Evolutionary conservation across 2,329 filamentous ascomycete genomes (phyloP).

Genomic region (Venturia aucupariae): DNA sequence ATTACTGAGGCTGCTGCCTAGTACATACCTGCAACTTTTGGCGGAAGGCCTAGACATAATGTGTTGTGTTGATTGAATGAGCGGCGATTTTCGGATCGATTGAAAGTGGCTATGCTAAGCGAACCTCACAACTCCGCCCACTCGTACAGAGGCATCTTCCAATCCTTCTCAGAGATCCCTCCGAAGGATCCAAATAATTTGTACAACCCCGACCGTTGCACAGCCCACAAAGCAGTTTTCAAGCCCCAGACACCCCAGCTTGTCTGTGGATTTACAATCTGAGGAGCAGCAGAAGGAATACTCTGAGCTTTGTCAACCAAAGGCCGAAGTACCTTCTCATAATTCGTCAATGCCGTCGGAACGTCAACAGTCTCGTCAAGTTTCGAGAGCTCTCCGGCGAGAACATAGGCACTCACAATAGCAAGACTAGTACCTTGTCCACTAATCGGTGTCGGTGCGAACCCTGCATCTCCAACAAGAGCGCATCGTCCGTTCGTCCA

Average conservation of each 20-base stretch:
- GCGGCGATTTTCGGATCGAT: neutral
- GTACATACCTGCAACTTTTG: neutral
- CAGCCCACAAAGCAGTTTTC: conserved; percentile 4
- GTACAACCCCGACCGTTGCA: neutral
- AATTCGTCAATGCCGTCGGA: conserved; percentile 1
- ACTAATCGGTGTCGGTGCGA: conserved; percentile 28
- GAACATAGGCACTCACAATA: conserved; percentile 10
- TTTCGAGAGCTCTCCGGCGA: conserved; percentile 12
- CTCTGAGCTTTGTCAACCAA: conserved; percentile 5
- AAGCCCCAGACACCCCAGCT: conserved; percentile 7
- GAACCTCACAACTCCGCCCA: neutral
- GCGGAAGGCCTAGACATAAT: neutral
- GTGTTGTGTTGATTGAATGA: neutral
- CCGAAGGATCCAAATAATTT: conserved; percentile 3
- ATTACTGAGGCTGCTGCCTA: neutral
- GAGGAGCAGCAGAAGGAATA: conserved; percentile 4
- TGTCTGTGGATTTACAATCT: conserved; percentile 9
- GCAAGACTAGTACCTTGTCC: conserved; percentile 17
- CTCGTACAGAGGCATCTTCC: neutral
- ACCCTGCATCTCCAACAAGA: conserved; percentile 30
- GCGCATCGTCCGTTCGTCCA: conserved; percentile 11
- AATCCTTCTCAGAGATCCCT: neutral
- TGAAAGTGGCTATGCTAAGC: neutral
- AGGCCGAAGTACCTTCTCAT: conserved; percentile 12
- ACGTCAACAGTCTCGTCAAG: neutral